Evolutionary conservation across 345 rosid species (phyloP).

Genomic region (Citrus reticulata): DNA sequence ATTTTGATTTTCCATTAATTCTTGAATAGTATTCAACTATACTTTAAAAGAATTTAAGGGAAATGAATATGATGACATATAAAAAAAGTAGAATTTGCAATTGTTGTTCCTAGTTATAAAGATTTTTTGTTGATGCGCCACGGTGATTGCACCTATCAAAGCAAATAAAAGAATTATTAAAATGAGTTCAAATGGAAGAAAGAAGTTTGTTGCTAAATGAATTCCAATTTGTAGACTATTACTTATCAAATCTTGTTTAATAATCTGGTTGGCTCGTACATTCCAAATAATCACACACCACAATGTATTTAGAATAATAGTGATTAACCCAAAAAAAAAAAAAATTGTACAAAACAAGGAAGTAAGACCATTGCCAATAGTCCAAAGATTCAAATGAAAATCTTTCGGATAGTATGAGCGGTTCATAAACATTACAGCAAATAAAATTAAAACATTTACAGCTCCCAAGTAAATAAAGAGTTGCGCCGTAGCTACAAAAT

Average conservation of each 20-base stretch:
- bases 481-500: neutral
- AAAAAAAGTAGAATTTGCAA: neutral
- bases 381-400: too few relatives aligned
- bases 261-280: neutral
- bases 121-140: neutral
- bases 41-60: too few relatives aligned
- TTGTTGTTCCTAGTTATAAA: neutral
- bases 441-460: neutral
- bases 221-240: neutral
- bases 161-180: neutral
- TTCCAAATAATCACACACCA: neutral
- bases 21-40: too few relatives aligned
- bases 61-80: too few relatives aligned
- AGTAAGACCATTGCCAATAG: too few relatives aligned
- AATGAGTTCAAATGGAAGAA: neutral
- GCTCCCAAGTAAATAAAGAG: neutral
- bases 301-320: neutral
- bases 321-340: neutral
- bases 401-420: neutral
- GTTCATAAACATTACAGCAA: neutral
- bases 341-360: too few relatives aligned
- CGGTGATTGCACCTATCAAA: neutral
- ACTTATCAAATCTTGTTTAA: conserved; percentile 3
- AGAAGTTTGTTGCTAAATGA: neutral
- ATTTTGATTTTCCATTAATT: too few relatives aligned